These are phyloP conservation scores for Rhytidhysteron rufulum DNA, from an alignment of 2,329 filamentous ascomycete genomes.

Conservation along the genomic window DNA sequence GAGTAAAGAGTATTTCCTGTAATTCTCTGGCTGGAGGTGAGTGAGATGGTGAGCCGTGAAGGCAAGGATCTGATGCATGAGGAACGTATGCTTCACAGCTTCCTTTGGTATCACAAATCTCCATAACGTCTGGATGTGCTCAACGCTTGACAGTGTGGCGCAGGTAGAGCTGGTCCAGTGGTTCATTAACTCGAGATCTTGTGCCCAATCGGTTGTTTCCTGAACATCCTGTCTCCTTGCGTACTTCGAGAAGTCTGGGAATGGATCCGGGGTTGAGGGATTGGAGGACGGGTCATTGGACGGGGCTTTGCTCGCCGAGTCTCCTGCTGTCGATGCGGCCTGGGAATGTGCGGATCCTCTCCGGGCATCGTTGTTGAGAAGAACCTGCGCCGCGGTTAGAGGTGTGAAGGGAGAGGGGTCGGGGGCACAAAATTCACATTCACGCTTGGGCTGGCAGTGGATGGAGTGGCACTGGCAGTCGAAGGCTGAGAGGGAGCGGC, in stretches of 20 bases:
- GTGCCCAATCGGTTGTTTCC: slow-evolving; percentile 26
- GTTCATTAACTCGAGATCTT: slow-evolving; percentile 33
- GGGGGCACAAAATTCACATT: slow-evolving; percentile 1
- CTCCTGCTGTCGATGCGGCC: background rate
- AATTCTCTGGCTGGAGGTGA: slow-evolving; percentile 21
- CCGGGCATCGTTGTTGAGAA: too few species aligned
- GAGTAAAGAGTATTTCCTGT: slow-evolving; percentile 26
- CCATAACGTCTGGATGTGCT: slow-evolving; percentile 30
- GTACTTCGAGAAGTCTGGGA: slow-evolving; percentile 29
- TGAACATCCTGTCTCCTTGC: slow-evolving; percentile 16
- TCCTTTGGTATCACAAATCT: slow-evolving; percentile 29
- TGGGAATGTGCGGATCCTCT: background rate
- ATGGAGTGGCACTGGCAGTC: background rate
- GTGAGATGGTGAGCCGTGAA: slow-evolving; percentile 38
- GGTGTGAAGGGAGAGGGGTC: too few species aligned
- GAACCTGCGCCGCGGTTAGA: slow-evolving; percentile 5
- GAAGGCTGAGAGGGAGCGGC: too few species aligned
- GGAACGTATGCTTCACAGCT: slow-evolving; percentile 30
- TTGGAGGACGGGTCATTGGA: slow-evolving; percentile 18
- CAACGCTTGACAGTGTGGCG: slow-evolving; percentile 18
- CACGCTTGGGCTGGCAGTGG: slow-evolving; percentile 9
- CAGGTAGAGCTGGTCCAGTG: slow-evolving; percentile 29
- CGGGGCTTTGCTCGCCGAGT: slow-evolving; percentile 7
- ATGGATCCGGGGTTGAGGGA: slow-evolving; percentile 24
- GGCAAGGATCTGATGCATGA: slow-evolving; percentile 42